Evolutionary conservation across 2,329 filamentous ascomycete genomes (phyloP), one percentile per base, ranked within the genome.

Genomic region (Fusarium tuaranense): DNA sequence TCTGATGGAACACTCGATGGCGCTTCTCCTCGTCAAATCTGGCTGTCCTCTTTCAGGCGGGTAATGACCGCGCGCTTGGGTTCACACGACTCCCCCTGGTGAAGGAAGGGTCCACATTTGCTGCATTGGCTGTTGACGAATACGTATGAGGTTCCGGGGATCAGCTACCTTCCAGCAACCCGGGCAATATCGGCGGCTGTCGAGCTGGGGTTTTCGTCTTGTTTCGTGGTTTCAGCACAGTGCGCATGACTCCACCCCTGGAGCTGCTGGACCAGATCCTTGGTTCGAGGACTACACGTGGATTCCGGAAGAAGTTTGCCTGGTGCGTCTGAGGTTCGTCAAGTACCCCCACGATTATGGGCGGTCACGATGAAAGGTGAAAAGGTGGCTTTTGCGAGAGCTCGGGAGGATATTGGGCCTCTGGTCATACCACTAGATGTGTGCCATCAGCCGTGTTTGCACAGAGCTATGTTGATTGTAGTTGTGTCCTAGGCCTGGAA

Each of bases 121-220:
- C 61, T 30, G 25, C 59, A 73, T 63, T 63, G 36, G 63, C 30
- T 44, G 64, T 73, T 53, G 41, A 67, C 63, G 63, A 71, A 71
- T 44, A 60, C 64, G 57, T 65, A 58, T 58, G 67, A 53, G 36
- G 48, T 34, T 55, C 51, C 51, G 51, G 60, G 67, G 68, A 68
- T 69, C 57, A 71, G 27, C 65, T 67, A 36, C 36, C 55, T 58
- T 61, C 55, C 32, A 65, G 39, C 30, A 69, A 51, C 30, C 57
- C 65, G 55, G 63, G 70, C 61, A 58, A 65, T 55, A 48, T 67
- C 67, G 58, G 61, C 59, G 62, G 13, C 61, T 44, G n/a, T 34
- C 51, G 22, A 32, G 48, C 55, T 57, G 61, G 46, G 61, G 22
- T 20, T 38, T 36, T 63, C 25, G 22, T 63, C 46, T 39, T 27